Evolutionary conservation across 2,329 filamentous ascomycete genomes (phyloP).

Genomic region (Epichloe hybrida): DNA sequence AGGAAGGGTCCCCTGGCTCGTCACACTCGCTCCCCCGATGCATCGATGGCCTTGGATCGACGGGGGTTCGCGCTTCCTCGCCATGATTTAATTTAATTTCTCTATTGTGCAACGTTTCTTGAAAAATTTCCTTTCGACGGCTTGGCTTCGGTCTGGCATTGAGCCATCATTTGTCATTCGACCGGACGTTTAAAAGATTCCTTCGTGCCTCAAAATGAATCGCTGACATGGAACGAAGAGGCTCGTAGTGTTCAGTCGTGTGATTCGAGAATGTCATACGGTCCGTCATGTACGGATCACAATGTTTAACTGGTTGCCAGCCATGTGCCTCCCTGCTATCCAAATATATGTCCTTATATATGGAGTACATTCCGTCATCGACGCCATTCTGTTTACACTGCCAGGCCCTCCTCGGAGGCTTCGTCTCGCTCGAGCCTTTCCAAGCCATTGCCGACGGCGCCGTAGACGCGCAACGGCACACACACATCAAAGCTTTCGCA

Average conservation of each 20-base stretch:
- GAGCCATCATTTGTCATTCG: too few species aligned
- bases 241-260: too few species aligned
- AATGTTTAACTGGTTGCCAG: background rate
- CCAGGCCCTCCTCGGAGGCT: slow-evolving; percentile 32
- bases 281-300: background rate
- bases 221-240: too few species aligned
- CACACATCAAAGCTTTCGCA: slow-evolving; percentile 87
- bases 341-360: background rate
- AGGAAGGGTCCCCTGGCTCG: background rate
- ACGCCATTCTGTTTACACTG: slow-evolving; percentile 16
- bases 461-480: slow-evolving; percentile 73
- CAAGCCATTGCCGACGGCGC: slow-evolving; percentile 42
- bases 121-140: too few species aligned
- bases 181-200: too few species aligned
- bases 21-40: background rate
- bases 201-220: too few species aligned
- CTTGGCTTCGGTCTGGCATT: too few species aligned
- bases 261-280: background rate
- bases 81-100: background rate
- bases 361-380: background rate
- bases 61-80: background rate
- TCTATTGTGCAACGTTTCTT: too few species aligned
- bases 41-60: background rate
- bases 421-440: slow-evolving; percentile 44
- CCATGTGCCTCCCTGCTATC: background rate